Percentiles rank a stretch among this genome's conserved stretches.
These are phyloP conservation scores for Sphagnurus paluster DNA, from an alignment of 1,284 basidiomycete genomes.

Conservation along the genomic window DNA sequence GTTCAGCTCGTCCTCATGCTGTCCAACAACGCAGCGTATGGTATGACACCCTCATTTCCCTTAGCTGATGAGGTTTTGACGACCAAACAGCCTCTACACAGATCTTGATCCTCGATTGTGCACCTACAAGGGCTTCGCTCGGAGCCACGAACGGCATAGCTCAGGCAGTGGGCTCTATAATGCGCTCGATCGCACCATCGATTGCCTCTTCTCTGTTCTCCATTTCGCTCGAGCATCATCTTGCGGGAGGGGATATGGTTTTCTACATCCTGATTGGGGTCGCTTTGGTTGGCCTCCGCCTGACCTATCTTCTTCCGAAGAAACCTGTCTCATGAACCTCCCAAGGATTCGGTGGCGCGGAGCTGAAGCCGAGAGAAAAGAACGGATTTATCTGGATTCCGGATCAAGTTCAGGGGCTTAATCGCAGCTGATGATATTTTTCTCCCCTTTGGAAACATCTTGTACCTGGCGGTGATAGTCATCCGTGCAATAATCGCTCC, in stretches of 20 bases:
- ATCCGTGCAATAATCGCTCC: too few relatives aligned
- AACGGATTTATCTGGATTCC: too few relatives aligned
- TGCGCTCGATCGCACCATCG: conserved; percentile 50
- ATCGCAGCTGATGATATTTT: too few relatives aligned
- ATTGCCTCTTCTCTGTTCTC: conserved; percentile 36
- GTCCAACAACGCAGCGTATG: conserved; percentile 27
- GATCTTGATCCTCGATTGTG: conserved; percentile 32
- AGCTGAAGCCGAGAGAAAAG: too few relatives aligned
- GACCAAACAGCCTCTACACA: conserved; percentile 28
- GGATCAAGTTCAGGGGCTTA: too few relatives aligned
- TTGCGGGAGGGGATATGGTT: conserved; percentile 32
- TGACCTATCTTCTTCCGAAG: conserved; percentile 23
- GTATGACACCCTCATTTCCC: conserved; percentile 20
- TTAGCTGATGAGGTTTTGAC: conserved; percentile 9
- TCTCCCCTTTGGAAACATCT: too few relatives aligned
- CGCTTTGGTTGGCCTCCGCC: conserved; percentile 24
- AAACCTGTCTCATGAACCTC: background rate
- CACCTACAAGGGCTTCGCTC: conserved; percentile 35
- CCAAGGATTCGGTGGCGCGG: too few relatives aligned
- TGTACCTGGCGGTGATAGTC: too few relatives aligned
- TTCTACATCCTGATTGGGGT: conserved; percentile 30
- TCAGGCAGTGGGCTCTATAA: conserved; percentile 49
- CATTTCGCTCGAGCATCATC: conserved; percentile 28
- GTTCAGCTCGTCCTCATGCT: conserved; percentile 28
- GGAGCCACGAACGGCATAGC: conserved; percentile 55